Conservation (phyloP, 805 yeast genomes). For the Torulaspora franciscae region DNA sequence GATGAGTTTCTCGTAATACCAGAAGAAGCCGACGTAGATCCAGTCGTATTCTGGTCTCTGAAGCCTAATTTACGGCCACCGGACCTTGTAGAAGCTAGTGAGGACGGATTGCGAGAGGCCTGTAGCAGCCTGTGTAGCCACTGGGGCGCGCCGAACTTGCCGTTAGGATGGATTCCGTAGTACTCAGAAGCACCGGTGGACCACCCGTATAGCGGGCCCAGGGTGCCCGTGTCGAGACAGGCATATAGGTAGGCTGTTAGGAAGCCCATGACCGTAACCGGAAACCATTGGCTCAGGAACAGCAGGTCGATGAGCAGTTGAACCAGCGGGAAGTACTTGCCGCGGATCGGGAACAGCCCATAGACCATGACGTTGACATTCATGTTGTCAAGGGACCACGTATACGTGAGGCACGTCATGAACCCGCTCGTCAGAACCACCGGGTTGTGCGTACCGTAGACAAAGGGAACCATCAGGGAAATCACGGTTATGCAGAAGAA, state of each 20-base stretch:
- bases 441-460: slow-evolving; percentile 13
- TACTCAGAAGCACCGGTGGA: slow-evolving; percentile 14
- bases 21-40: neutral
- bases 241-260: slow-evolving; percentile 54
- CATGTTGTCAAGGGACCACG: slow-evolving; percentile 58
- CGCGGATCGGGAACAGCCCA: slow-evolving; percentile 51
- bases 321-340: slow-evolving; percentile 46
- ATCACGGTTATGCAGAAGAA: slow-evolving; percentile 21
- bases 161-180: slow-evolving; percentile 25
- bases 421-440: slow-evolving; percentile 26
- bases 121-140: slow-evolving; percentile 6
- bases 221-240: slow-evolving; percentile 56
- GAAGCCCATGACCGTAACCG: slow-evolving; percentile 47
- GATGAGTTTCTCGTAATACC: slow-evolving; percentile 2
- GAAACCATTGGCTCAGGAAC: slow-evolving; percentile 41
- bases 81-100: neutral
- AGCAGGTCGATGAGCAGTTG: slow-evolving; percentile 39
- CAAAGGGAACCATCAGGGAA: slow-evolving; percentile 8
- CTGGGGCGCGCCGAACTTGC: slow-evolving; percentile 26
- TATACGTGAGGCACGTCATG: slow-evolving; percentile 42
- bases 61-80: slow-evolving; percentile 12
- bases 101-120: neutral
- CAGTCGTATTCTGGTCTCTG: neutral
- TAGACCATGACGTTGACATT: slow-evolving; percentile 51
- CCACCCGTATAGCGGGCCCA: slow-evolving; percentile 43